Conservation (phyloP, 805 yeast genomes). For the Lipomyces japonicus region DNA sequence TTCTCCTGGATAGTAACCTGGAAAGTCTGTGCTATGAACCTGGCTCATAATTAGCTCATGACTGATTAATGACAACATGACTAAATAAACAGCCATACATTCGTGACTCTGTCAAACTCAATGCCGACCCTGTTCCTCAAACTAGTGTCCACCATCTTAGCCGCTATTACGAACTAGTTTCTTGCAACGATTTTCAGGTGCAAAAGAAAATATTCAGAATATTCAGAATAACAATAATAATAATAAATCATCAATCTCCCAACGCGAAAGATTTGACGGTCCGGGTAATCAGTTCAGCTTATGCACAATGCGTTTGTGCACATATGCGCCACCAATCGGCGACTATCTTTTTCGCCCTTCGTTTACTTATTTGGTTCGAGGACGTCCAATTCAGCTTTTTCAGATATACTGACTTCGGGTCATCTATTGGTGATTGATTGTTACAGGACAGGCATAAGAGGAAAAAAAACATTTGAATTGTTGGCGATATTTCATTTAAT, state of each 20-base stretch:
- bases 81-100: slow-evolving; percentile 41
- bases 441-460: too few relatives aligned
- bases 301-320: not conserved
- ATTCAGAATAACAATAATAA: not conserved
- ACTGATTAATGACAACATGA: slow-evolving; percentile 1
- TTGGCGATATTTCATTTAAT: too few relatives aligned
- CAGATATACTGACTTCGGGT: too few relatives aligned
- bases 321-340: slow-evolving; percentile 18
- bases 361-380: too few relatives aligned
- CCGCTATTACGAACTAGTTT: too few relatives aligned
- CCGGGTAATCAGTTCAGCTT: too few relatives aligned
- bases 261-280: too few relatives aligned
- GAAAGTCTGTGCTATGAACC: slow-evolving; percentile 82
- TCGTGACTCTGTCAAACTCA: slow-evolving; percentile 86
- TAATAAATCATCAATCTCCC: not conserved
- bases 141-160: slow-evolving; percentile 8
- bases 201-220: not conserved
- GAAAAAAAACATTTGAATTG: too few relatives aligned
- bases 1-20: slow-evolving; percentile 67
- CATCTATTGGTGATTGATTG: too few relatives aligned
- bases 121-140: slow-evolving; percentile 65
- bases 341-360: slow-evolving; percentile 8
- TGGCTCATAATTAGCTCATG: slow-evolving; percentile 4
- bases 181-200: too few relatives aligned
- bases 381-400: too few relatives aligned